Percentiles rank a stretch among this genome's conserved stretches.
Evolutionary conservation across 2,329 filamentous ascomycete genomes (phyloP).

Genomic region (Truncatella angustata): DNA sequence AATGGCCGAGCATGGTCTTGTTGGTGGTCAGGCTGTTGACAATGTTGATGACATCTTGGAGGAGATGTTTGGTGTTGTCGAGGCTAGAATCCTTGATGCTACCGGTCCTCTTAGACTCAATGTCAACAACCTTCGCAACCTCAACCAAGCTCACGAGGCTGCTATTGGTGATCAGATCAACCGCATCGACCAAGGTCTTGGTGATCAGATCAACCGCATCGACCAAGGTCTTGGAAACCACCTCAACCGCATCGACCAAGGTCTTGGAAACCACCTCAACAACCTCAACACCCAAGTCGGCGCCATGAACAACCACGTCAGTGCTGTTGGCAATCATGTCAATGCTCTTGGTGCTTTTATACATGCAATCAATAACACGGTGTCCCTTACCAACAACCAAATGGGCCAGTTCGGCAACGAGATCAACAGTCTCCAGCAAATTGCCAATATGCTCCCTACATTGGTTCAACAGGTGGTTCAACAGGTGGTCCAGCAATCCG

Average conservation of each 20-base stretch:
- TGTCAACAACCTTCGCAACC: not conserved
- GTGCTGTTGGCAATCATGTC: slow-evolving; percentile 19
- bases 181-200: not conserved
- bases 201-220: slow-evolving; percentile 3
- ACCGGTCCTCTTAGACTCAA: slow-evolving; percentile 14
- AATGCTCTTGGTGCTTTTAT: slow-evolving; percentile 22
- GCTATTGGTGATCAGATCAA: not conserved
- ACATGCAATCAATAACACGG: slow-evolving; percentile 24
- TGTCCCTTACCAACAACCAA: slow-evolving; percentile 10
- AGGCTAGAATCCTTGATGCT: slow-evolving; percentile 18
- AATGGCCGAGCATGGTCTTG: slow-evolving; percentile 33
- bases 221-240: slow-evolving; percentile 4
- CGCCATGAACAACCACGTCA: slow-evolving; percentile 23
- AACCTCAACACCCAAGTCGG: slow-evolving; percentile 19
- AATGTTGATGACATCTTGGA: slow-evolving; percentile 20
- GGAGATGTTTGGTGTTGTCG: slow-evolving; percentile 21
- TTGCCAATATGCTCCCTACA: slow-evolving; percentile 24
- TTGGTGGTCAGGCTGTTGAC: slow-evolving; percentile 14
- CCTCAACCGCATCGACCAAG: not conserved
- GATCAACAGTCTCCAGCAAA: slow-evolving; percentile 20
- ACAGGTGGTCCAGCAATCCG: not conserved
- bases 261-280: slow-evolving; percentile 1
- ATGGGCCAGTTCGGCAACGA: slow-evolving; percentile 12
- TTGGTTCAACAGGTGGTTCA: slow-evolving; percentile 15
- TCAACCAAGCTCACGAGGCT: too few relatives aligned